Base-by-base conservation (phyloP, 257 asterid genomes). In the Jacaranda mimosifolia region DNA sequence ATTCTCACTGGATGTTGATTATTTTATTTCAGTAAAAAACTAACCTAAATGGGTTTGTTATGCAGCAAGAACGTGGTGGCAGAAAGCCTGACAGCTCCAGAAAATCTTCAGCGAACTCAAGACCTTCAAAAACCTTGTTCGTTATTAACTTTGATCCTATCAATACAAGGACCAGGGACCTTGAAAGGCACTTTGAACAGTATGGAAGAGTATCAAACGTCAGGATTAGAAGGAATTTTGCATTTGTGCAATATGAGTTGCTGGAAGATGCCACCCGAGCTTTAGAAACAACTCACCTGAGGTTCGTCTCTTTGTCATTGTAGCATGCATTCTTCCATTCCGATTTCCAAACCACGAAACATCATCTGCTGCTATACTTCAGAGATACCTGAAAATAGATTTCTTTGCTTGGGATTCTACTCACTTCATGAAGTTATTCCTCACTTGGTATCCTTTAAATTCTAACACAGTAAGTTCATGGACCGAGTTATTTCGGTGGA, bases 181-280 rank as follows among this genome's bases (percentile, higher is more conserved):
- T 94, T 52, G 97, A 94, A 81, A 91, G 81, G 84, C 94, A 91
- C 79, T 94, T 94, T 76, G 98, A 94, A 53, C 85, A 86, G 4
- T 87, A 89, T 80, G 98, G 98, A 71, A 89, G 78, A 76, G 81
- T 94, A 85, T 77, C 82, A 26, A 92, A 91, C 87, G 95, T 92
- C 76, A 86, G 98, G 80, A 92, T 92, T 81, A 82, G 97, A 82
- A 94, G 91, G 85, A 92, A 92, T 76, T 94, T 94, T 36, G 94
- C 96, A 15, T 94, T 94, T 84, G 90, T 94, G 87, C 96, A 91
- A 73, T 94, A 65, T 68, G 98, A 92, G 82, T 66, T 78, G 72
- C 91, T 77, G 83, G 98, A 94, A 81, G 98, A 94, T 80, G 98
- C 98, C 69, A 89, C 85, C 73, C 88, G 88, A 65, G 98, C 98